A percentile compares a stretch with the other conserved stretches of the same genome.
Conservation (phyloP, 768 basidiomycete species). For the Termitomyces sp. region DNA sequence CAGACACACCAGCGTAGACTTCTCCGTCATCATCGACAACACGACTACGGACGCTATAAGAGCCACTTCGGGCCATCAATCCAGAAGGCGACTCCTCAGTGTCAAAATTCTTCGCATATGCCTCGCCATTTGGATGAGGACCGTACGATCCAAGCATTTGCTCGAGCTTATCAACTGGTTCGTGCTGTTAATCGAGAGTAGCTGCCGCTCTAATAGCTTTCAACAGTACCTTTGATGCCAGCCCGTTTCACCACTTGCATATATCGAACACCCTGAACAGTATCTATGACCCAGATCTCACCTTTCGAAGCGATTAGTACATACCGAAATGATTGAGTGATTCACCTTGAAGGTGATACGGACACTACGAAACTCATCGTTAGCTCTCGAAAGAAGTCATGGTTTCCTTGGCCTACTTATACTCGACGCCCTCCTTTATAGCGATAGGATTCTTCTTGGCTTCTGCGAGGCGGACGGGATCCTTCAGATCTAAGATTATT, state of each 20-base stretch:
- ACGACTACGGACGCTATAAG: conserved; percentile 74
- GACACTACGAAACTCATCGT: conserved; percentile 42
- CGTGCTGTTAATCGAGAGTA: neutral
- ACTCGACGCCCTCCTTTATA: conserved; percentile 86
- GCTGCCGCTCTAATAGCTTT: neutral
- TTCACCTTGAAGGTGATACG: conserved; percentile 84
- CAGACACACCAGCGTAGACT: conserved; percentile 66
- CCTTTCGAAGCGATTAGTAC: conserved; percentile 13
- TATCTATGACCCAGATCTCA: conserved; percentile 7
- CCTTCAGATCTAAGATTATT: conserved; percentile 64
- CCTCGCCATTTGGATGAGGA: conserved; percentile 54
- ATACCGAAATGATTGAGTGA: conserved; percentile 81
- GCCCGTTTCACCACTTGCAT: conserved; percentile 84
- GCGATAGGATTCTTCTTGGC: conserved; percentile 73
- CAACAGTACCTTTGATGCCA: conserved; percentile 60
- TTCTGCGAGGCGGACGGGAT: conserved; percentile 38
- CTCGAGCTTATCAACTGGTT: conserved; percentile 83
- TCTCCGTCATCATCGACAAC: conserved; percentile 85
- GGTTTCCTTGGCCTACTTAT: conserved; percentile 54
- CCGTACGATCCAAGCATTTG: conserved; percentile 95
- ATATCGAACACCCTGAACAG: conserved; percentile 68
- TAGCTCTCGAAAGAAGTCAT: neutral
- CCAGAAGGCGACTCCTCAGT: conserved; percentile 72
- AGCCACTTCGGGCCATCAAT: conserved; percentile 75
- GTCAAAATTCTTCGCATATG: conserved; percentile 76